phyloP scores from a whole-genome alignment of 305 asterid species.

The Fraxinus xanthoxyloides region DNA sequence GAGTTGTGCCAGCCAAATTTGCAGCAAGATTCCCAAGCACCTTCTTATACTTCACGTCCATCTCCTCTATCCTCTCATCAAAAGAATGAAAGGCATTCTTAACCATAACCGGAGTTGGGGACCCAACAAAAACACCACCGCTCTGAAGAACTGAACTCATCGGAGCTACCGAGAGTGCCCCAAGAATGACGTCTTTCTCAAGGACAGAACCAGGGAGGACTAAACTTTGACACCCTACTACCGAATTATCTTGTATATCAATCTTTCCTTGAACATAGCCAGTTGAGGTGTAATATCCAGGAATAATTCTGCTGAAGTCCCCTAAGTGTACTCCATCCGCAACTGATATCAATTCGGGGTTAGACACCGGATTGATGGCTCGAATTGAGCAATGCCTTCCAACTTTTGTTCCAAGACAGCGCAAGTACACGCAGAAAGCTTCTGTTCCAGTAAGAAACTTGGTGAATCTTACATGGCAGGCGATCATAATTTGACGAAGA shows the following conservation, averaged over 20 bases:
- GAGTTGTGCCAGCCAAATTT: slow-evolving; percentile 54
- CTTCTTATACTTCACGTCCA: slow-evolving; percentile 58
- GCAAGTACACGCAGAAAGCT: slow-evolving; percentile 50
- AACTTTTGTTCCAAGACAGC: slow-evolving; percentile 51
- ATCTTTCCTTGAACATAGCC: slow-evolving; percentile 38
- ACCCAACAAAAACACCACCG: slow-evolving; percentile 61
- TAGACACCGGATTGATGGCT: slow-evolving; percentile 54
- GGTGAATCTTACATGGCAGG: slow-evolving; percentile 49
- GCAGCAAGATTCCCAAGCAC: slow-evolving; percentile 58
- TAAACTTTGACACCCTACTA: slow-evolving; percentile 60
- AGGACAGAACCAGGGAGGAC: slow-evolving; percentile 61
- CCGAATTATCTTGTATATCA: slow-evolving; percentile 48
- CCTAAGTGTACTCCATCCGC: slow-evolving; percentile 61
- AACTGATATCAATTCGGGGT: slow-evolving; percentile 39
- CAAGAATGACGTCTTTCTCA: slow-evolving; percentile 58
- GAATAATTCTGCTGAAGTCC: slow-evolving; percentile 46
- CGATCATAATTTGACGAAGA: slow-evolving; percentile 36
- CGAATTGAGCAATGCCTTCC: slow-evolving; percentile 65
- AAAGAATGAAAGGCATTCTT: slow-evolving; percentile 39
- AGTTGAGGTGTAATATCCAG: slow-evolving; percentile 40
- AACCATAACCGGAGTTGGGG: slow-evolving; percentile 55
- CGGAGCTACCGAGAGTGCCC: slow-evolving; percentile 69
- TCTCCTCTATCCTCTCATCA: slow-evolving; percentile 63
- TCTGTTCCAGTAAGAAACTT: slow-evolving; percentile 65
- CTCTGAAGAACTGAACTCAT: slow-evolving; percentile 32